Evolutionary conservation across 169 alveolate species (phyloP).

Genomic region (Plasmodium gonderi): DNA sequence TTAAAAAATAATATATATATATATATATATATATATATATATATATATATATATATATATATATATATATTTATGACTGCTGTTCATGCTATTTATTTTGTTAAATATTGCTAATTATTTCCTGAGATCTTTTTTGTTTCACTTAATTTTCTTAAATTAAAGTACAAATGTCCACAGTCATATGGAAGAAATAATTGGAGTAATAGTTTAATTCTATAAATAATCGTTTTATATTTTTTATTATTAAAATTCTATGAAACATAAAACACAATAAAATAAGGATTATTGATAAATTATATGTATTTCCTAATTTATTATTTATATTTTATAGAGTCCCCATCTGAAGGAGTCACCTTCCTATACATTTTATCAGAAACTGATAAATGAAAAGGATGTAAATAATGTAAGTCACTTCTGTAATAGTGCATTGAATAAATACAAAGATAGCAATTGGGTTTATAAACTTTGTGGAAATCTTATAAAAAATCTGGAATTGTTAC

Average conservation of each 20-base stretch:
- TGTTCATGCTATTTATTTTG: not conserved
- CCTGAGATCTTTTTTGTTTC: not conserved
- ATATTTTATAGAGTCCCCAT: not conserved
- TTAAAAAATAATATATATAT: not conserved
- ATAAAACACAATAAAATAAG: not conserved
- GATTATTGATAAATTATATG: not conserved
- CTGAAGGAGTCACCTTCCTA: not conserved
- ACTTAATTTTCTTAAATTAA: not conserved
- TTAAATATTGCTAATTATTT: not conserved
- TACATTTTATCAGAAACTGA: not conserved
- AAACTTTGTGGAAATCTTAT: not conserved
- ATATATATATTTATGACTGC: not conserved
- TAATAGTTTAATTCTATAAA: not conserved
- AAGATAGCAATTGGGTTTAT: not conserved
- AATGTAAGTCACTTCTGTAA: not conserved
- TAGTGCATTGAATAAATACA: not conserved
- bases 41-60: not conserved
- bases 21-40: not conserved
- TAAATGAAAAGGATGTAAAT: not conserved
- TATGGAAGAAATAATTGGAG: not conserved
- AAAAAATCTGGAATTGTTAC: not conserved
- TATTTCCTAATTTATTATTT: not conserved
- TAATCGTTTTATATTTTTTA: not conserved
- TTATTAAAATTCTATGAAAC: not conserved
- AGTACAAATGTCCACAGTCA: not conserved